Evolutionary conservation across 345 rosid species (phyloP).

Genomic region (Angophora floribunda): DNA sequence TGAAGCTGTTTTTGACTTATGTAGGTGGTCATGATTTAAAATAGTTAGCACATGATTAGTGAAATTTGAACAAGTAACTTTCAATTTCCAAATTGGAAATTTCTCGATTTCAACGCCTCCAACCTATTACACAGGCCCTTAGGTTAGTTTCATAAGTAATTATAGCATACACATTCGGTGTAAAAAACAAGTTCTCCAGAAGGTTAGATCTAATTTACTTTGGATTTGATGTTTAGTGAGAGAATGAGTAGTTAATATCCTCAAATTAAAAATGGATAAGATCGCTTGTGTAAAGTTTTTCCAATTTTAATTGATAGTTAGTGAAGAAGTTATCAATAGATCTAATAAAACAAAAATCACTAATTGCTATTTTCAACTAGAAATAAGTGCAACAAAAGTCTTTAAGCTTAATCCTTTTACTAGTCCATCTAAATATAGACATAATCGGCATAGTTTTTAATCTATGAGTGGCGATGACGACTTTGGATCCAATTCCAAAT

Average conservation of each 20-base stretch:
- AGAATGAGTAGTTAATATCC: neutral
- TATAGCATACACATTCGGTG: neutral
- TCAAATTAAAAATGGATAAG: neutral
- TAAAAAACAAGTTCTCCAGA: neutral
- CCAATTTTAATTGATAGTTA: neutral
- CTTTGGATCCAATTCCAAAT: neutral
- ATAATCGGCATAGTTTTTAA: neutral
- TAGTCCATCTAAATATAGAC: neutral
- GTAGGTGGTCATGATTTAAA: neutral
- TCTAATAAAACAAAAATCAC: neutral
- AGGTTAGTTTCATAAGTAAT: neutral
- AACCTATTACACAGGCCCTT: neutral
- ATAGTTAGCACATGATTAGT: neutral
- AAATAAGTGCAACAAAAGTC: neutral
- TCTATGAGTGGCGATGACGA: neutral
- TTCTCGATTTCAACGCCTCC: neutral
- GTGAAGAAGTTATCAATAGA: neutral
- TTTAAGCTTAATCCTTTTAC: neutral
- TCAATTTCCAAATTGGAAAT: accelerated
- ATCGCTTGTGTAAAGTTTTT: neutral
- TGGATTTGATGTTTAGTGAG: neutral
- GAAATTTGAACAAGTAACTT: neutral
- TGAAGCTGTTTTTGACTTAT: neutral
- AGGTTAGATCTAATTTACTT: neutral
- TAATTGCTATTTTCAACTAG: neutral